phyloP scores from a whole-genome alignment of 2,329 filamentous ascomycete species.

The Colletotrichum liriopes region DNA sequence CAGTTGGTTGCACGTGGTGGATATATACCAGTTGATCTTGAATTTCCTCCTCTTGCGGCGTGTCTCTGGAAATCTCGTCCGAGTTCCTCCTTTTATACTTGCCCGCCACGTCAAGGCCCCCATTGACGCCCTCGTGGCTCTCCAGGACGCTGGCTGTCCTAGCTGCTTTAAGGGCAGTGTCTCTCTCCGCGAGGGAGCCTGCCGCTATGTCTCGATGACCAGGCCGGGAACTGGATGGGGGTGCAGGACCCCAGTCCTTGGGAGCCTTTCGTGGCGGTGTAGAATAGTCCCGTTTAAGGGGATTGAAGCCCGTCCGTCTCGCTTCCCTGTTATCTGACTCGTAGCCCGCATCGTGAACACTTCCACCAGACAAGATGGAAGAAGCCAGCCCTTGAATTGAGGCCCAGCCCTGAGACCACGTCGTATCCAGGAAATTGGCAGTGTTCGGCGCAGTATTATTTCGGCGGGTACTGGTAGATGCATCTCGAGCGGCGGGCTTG shows the following conservation, averaged over 20 bases:
- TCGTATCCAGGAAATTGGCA: slow-evolving; percentile 63
- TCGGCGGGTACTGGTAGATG: slow-evolving; percentile 21
- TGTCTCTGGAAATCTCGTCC: slow-evolving; percentile 67
- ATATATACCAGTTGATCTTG: slow-evolving; percentile 90
- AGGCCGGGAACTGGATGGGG: slow-evolving; percentile 57
- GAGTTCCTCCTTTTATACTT: slow-evolving; percentile 78
- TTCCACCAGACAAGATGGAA: slow-evolving; percentile 56
- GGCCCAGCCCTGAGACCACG: slow-evolving; percentile 69
- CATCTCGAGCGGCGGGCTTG: slow-evolving; percentile 10
- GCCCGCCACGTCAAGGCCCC: slow-evolving; percentile 69
- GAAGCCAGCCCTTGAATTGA: slow-evolving; percentile 70
- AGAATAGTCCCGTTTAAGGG: slow-evolving; percentile 38
- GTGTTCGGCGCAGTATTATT: slow-evolving; percentile 54
- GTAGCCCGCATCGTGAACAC: slow-evolving; percentile 47
- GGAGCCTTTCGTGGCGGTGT: slow-evolving; percentile 46
- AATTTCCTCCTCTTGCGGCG: slow-evolving; percentile 69
- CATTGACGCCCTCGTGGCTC: slow-evolving; percentile 73
- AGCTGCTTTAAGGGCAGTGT: slow-evolving; percentile 69
- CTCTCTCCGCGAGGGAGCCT: slow-evolving; percentile 68
- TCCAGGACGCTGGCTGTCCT: slow-evolving; percentile 74
- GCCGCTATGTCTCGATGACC: slow-evolving; percentile 66
- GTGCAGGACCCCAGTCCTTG: slow-evolving; percentile 66
- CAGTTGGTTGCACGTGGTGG: slow-evolving; percentile 85
- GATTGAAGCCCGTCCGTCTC: slow-evolving; percentile 28
- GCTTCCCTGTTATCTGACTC: slow-evolving; percentile 39